Conservation (phyloP, 1,139 yeast genomes). For the Blastobotrys petasosporus region DNA sequence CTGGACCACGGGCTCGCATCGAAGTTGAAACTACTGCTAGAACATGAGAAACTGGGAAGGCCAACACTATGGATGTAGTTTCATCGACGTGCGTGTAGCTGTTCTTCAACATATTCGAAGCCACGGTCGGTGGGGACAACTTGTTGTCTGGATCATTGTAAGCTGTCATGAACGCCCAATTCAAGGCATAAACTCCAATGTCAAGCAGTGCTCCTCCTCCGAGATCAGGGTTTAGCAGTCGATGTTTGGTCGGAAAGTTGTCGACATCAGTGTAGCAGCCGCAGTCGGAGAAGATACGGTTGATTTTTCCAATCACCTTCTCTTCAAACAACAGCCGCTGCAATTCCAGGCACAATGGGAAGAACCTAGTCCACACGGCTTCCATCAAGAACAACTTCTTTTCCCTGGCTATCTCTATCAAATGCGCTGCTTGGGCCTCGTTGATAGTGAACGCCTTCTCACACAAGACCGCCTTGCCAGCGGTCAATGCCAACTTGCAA, state of each 20-base stretch:
- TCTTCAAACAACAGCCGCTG: conserved; percentile 41
- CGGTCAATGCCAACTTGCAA: conserved; percentile 43
- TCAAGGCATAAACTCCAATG: conserved; percentile 53
- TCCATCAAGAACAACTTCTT: conserved; percentile 52
- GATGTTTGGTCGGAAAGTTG: conserved; percentile 19
- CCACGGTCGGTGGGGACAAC: conserved; percentile 20
- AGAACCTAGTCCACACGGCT: conserved; percentile 61
- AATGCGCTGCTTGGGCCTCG: conserved; percentile 41
- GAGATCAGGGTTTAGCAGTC: conserved; percentile 36
- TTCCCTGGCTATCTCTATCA: conserved; percentile 44
- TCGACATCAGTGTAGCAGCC: conserved; percentile 35
- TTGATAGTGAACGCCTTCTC: conserved; percentile 60
- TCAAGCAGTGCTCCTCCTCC: conserved; percentile 62
- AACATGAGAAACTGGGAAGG: conserved; percentile 28
- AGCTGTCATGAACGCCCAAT: conserved; percentile 36
- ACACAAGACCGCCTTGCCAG: conserved; percentile 52
- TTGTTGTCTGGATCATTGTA: conserved; percentile 30
- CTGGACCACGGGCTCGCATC: conserved; percentile 19
- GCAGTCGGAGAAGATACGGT: conserved; percentile 41
- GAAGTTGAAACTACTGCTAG: conserved; percentile 31
- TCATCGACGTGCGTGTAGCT: conserved; percentile 30
- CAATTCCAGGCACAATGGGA: conserved; percentile 45
- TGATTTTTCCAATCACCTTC: conserved; percentile 43
- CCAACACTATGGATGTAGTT: conserved; percentile 26
- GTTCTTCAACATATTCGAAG: conserved; percentile 21